Evolutionary conservation across 257 asterid species (phyloP).

Genomic region (Ligustrum vulgare): DNA sequence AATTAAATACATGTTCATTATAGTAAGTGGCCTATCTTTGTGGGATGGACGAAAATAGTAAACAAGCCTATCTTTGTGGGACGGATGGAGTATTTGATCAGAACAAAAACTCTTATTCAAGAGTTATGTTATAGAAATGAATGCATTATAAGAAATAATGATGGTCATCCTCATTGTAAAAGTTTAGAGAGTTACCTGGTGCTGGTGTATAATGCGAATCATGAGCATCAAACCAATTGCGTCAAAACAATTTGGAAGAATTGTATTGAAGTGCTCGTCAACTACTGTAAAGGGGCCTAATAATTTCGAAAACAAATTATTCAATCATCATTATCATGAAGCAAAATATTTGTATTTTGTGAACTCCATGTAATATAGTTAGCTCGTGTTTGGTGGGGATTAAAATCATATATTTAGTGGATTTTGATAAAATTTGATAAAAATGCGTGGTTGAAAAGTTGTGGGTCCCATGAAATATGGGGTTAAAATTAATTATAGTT

Average conservation of each 20-base stretch:
- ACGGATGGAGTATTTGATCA: too few species aligned
- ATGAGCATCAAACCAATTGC: constrained; percentile 98
- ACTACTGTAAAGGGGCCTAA: constrained; percentile 90
- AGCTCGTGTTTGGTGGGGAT: too few species aligned
- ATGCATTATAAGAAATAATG: background rate
- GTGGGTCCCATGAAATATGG: too few species aligned
- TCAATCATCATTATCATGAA: constrained; percentile 23
- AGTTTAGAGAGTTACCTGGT: constrained; percentile 65
- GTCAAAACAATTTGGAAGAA: constrained; percentile 88
- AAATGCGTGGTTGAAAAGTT: too few species aligned
- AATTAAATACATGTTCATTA: too few species aligned
- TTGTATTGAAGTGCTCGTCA: constrained; percentile 80
- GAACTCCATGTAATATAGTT: background rate
- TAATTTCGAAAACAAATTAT: constrained; percentile 32
- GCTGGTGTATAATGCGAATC: constrained; percentile 97
- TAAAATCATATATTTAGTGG: too few species aligned
- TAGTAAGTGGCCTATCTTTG: too few species aligned
- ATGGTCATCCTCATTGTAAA: background rate
- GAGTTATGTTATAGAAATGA: background rate
- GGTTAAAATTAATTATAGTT: too few species aligned
- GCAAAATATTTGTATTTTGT: background rate
- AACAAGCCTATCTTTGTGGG: too few species aligned
- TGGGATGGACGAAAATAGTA: too few species aligned
- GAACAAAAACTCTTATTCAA: background rate
- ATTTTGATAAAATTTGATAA: too few species aligned